phyloP scores from a whole-genome alignment of 441 rosid species.

The Arabidopsis hybrid region DNA sequence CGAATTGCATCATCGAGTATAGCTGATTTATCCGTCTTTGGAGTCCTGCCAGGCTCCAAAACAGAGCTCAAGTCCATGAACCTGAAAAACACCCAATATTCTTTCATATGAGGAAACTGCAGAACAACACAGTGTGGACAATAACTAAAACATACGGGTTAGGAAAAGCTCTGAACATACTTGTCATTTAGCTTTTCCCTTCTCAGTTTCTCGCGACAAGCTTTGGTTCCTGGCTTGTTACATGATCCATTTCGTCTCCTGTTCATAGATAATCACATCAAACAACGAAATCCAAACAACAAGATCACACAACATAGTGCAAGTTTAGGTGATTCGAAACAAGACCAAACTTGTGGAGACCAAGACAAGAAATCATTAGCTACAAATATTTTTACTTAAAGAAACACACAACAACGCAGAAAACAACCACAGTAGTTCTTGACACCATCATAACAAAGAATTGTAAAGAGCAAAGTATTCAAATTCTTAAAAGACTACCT shows the following conservation, averaged over 20 bases:
- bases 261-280: slow-evolving; percentile 37
- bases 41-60: slow-evolving; percentile 80
- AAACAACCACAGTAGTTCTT: background rate
- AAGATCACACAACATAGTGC: slow-evolving; percentile 15
- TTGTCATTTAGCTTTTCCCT: slow-evolving; percentile 86
- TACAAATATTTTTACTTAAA: background rate
- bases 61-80: slow-evolving; percentile 81
- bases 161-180: slow-evolving; percentile 42
- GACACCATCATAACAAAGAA: slow-evolving; percentile 8
- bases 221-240: slow-evolving; percentile 67
- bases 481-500: slow-evolving; percentile 48
- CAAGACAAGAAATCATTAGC: background rate
- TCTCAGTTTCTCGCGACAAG: slow-evolving; percentile 85
- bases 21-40: slow-evolving; percentile 75
- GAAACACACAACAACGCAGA: slow-evolving; percentile 1
- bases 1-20: slow-evolving; percentile 85
- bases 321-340: background rate
- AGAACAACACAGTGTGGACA: background rate
- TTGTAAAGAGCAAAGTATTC: background rate
- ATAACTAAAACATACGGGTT: background rate
- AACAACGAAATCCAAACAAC: slow-evolving; percentile 11
- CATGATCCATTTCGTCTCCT: slow-evolving; percentile 69
- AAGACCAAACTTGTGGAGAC: background rate
- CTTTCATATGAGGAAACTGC: slow-evolving; percentile 15
- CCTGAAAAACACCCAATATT: slow-evolving; percentile 50